phyloP scores from a whole-genome alignment of 352 stramenopile genomes.

The Phytophthora chlamydospora region DNA sequence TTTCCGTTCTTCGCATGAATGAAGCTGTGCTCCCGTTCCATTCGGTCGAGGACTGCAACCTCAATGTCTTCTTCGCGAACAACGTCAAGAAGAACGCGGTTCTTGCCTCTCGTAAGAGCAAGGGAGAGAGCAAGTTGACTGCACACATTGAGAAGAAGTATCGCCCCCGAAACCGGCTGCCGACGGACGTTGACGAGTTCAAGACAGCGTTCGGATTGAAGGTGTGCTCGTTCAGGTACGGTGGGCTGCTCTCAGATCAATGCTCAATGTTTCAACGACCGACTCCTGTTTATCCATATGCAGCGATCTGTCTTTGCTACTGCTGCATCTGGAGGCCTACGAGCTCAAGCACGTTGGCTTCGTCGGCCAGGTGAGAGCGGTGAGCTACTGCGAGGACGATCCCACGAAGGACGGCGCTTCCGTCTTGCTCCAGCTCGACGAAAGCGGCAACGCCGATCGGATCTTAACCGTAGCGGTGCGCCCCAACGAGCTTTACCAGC shows the following conservation, averaged over 20 bases:
- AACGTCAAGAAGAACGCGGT: constrained; percentile 32
- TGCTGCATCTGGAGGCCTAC: constrained; percentile 30
- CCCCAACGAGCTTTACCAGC: constrained; percentile 36
- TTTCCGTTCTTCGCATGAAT: constrained; percentile 48
- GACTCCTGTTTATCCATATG: no score
- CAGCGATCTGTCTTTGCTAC: constrained; percentile 30
- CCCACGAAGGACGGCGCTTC: constrained; percentile 1
- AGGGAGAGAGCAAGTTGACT: constrained; percentile 32
- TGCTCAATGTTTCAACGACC: constrained; percentile 4
- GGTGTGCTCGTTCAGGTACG: constrained; percentile 39
- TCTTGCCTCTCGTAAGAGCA: constrained; percentile 8
- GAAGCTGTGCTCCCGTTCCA: constrained; percentile 41
- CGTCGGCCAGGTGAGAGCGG: constrained; percentile 23
- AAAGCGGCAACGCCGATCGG: constrained; percentile 21
- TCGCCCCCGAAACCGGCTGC: constrained; percentile 30
- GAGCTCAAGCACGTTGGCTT: constrained; percentile 39
- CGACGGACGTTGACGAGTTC: constrained; percentile 25
- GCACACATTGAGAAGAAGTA: constrained; percentile 37
- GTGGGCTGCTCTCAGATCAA: not conserved
- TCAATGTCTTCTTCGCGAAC: constrained; percentile 44
- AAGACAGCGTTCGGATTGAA: constrained; percentile 31
- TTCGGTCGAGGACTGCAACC: constrained; percentile 43
- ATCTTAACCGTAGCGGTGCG: constrained; percentile 28
- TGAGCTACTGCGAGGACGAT: constrained; percentile 7
- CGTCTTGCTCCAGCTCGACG: constrained; percentile 29